Evolutionary conservation across 176 grass and related monocot species (phyloP).

Genomic region (Bolboschoenus planiculmis): DNA sequence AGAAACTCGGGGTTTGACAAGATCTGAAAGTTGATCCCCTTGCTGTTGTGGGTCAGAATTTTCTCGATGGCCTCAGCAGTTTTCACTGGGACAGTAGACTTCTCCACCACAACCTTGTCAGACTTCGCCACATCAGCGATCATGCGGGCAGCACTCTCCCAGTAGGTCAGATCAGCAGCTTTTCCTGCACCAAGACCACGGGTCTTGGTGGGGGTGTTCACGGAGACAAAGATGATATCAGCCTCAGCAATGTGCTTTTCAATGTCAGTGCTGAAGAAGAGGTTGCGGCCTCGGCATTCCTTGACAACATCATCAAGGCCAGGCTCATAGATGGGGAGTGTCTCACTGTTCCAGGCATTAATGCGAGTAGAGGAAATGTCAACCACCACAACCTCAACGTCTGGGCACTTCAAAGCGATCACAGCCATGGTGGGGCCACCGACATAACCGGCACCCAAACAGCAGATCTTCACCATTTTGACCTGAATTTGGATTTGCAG

Average conservation of each 20-base stretch:
- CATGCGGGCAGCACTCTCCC: constrained; percentile 72
- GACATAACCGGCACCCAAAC: constrained; percentile 63
- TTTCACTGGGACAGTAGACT: constrained; percentile 69
- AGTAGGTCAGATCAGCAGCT: constrained; percentile 60
- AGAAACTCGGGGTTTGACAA: constrained; percentile 72
- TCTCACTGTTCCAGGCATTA: constrained; percentile 54
- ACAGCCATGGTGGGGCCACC: constrained; percentile 76
- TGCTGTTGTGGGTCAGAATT: constrained; percentile 65
- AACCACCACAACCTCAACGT: constrained; percentile 48
- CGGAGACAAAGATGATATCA: constrained; percentile 67
- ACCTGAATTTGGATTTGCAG: constrained; percentile 6
- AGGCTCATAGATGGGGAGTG: constrained; percentile 61
- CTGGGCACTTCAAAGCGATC: constrained; percentile 57
- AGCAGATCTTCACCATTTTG: constrained; percentile 77
- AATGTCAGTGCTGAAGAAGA: constrained; percentile 68
- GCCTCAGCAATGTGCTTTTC: constrained; percentile 50
- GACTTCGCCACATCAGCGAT: constrained; percentile 55
- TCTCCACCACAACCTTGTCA: constrained; percentile 60
- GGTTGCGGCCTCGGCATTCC: constrained; percentile 51
- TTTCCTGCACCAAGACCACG: constrained; percentile 64
- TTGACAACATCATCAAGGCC: constrained; percentile 59
- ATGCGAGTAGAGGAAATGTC: constrained; percentile 46
- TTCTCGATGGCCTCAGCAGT: constrained; percentile 71
- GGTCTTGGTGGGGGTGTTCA: constrained; percentile 66
- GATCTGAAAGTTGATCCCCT: constrained; percentile 63